Conservation (phyloP, 768 basidiomycete species). For the Gautieria morchelliformis region DNA sequence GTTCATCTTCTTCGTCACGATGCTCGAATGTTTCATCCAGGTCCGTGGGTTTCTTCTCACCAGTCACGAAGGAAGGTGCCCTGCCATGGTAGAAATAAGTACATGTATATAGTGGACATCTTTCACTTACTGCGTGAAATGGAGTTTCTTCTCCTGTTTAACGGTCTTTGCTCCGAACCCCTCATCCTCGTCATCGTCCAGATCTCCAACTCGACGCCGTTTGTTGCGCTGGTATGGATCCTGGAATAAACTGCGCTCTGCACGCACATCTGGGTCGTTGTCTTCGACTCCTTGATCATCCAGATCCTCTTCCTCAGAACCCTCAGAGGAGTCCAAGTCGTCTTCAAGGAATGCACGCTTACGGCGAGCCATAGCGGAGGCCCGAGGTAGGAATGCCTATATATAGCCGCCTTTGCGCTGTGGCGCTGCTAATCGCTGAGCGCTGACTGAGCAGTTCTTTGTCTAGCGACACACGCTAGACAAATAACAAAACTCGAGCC, state of each 20-base stretch:
- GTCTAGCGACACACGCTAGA: neutral
- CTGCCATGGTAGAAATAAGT: slow-evolving; percentile 6
- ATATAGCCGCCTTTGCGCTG: neutral
- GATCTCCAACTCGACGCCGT: slow-evolving; percentile 45
- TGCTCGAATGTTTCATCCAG: slow-evolving; percentile 29
- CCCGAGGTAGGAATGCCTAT: neutral
- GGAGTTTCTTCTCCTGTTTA: slow-evolving; percentile 33
- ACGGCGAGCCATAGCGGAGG: slow-evolving; percentile 54
- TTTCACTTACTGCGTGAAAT: slow-evolving; percentile 50
- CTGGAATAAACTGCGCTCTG: slow-evolving; percentile 67
- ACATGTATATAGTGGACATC: slow-evolving; percentile 5
- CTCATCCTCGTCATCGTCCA: slow-evolving; percentile 54
- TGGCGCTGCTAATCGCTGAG: neutral
- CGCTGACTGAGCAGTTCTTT: neutral
- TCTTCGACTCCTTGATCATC: slow-evolving; percentile 36
- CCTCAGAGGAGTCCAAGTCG: slow-evolving; percentile 58
- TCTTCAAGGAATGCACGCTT: slow-evolving; percentile 71
- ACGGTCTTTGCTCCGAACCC: slow-evolving; percentile 17
- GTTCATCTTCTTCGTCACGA: slow-evolving; percentile 34
- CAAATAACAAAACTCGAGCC: too few species aligned
- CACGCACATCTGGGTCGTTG: slow-evolving; percentile 47
- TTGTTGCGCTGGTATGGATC: slow-evolving; percentile 69
- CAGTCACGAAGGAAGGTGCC: slow-evolving; percentile 51
- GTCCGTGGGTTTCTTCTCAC: slow-evolving; percentile 52
- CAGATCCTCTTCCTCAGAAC: slow-evolving; percentile 38